Evolutionary conservation across 2,329 filamentous ascomycete species (phyloP).

Genomic region (Immersiporthe knoxdaviesiana): DNA sequence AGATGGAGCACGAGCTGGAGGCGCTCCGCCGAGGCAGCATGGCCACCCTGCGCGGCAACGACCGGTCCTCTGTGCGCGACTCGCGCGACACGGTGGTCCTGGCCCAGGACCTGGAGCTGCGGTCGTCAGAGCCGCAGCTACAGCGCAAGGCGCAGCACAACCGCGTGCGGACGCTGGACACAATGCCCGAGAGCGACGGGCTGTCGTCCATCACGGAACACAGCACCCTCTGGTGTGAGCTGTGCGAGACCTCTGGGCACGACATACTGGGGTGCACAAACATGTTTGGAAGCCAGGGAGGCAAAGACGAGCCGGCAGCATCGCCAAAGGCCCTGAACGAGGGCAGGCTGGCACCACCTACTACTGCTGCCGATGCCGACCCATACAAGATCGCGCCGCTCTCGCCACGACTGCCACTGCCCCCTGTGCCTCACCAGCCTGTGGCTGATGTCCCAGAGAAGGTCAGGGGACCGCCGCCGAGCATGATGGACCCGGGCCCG

Average conservation of each 20-base stretch:
- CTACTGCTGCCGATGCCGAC: constrained; percentile 42
- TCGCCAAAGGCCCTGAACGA: constrained; percentile 30
- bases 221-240: constrained; percentile 86
- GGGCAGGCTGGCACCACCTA: constrained; percentile 1
- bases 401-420: constrained; percentile 47
- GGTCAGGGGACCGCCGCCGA: constrained; percentile 58
- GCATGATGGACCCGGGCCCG: constrained; percentile 67
- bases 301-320: constrained; percentile 29
- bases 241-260: constrained; percentile 89
- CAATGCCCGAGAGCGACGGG: constrained; percentile 71
- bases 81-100: constrained; percentile 68
- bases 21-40: constrained; percentile 56
- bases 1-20: constrained; percentile 82
- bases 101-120: constrained; percentile 53
- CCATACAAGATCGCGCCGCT: constrained; percentile 59
- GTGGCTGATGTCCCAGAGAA: constrained; percentile 42
- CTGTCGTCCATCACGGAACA: constrained; percentile 73
- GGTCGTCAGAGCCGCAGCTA: constrained; percentile 47
- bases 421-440: constrained; percentile 42
- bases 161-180: constrained; percentile 62
- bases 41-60: constrained; percentile 48
- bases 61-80: constrained; percentile 65
- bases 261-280: constrained; percentile 94
- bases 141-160: constrained; percentile 48
- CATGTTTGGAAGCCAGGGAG: constrained; percentile 66